Evolutionary conservation across 2,329 filamentous ascomycete genomes (phyloP), one percentile per base, ranked within the genome.

Genomic region (Penicillium sp.): DNA sequence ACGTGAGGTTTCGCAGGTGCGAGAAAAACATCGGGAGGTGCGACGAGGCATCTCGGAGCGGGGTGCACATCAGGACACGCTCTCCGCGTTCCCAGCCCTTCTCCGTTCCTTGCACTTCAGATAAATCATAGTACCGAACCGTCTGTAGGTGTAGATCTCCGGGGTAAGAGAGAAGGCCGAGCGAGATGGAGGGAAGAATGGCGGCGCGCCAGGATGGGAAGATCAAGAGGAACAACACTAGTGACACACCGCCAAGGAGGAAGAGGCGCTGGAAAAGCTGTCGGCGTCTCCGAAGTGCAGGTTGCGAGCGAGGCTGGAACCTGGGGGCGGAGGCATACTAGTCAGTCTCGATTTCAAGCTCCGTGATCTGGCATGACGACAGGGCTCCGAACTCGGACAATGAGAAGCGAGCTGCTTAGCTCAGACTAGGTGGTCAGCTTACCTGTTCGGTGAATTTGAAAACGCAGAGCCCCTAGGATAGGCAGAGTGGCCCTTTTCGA

Each of bases 1-100:
- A 98, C 17, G 93, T 98, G 58, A 98, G 85, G 72, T 98, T 98
- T 59, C 83, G 84, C 51, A 98, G 77, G 67, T 98, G 94, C n/a
- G 86, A 85, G 73, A 98, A 98, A 79, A 98, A 97, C 91, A 98
- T 97, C 54, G 85, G 81, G 43, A 98, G 73, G 76, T 98, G 93
- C 24, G 87, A 79, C 64, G 94, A 84, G 40, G 93, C 93, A 69
- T 98, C 94, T 69, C 93, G 82, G 48, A 98, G 79, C 39, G 93
- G 93, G 15, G 95, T 93, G 69, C 93, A 97, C 51, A 98, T 80
- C 29, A 98, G 77, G 58, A 98, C 95, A 57, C 93, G 83, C 73
- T 98, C 93, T 68, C 95, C 93, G 52, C 89, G 80, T 70, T 97
- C 91, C 93, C 93, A 98, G 6, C 93, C 94, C 57, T 87, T 83